Evolutionary conservation across 2,329 filamentous ascomycete genomes (phyloP).

Genomic region (Fusarium sp.): DNA sequence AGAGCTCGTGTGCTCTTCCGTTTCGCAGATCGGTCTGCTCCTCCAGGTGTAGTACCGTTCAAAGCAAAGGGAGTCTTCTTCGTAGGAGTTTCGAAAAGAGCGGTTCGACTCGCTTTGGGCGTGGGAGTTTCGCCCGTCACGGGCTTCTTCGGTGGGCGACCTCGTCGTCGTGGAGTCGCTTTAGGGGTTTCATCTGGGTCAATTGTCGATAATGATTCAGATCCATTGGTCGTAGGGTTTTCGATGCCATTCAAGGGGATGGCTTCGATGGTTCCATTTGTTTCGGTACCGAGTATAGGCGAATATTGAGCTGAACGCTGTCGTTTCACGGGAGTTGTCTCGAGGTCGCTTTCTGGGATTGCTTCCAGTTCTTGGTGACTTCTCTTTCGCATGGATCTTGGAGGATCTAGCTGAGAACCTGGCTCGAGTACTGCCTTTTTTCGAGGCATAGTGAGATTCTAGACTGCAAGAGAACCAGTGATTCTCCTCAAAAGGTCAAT

Average conservation of each 20-base stretch:
- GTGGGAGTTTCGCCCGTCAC: slow-evolving; percentile 55
- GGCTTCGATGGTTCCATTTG: slow-evolving; percentile 46
- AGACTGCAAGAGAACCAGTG: background rate
- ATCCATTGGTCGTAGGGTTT: slow-evolving; percentile 18
- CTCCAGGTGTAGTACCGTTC: slow-evolving; percentile 72
- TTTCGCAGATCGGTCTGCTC: slow-evolving; percentile 87
- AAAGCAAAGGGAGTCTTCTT: slow-evolving; percentile 50
- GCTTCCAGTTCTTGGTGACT: slow-evolving; percentile 48
- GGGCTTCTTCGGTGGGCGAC: slow-evolving; percentile 54
- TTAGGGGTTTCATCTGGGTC: slow-evolving; percentile 49
- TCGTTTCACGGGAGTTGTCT: slow-evolving; percentile 54
- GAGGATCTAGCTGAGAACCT: slow-evolving; percentile 23
- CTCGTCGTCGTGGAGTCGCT: slow-evolving; percentile 55
- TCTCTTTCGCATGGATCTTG: slow-evolving; percentile 45
- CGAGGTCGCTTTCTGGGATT: slow-evolving; percentile 47
- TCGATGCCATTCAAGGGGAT: slow-evolving; percentile 1
- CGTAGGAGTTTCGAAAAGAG: slow-evolving; percentile 57
- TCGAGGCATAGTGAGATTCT: slow-evolving; percentile 33
- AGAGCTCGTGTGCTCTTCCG: slow-evolving; percentile 86
- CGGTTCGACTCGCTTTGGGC: slow-evolving; percentile 54
- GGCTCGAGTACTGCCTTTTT: slow-evolving; percentile 40
- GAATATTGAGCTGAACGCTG: slow-evolving; percentile 44
- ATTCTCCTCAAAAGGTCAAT: background rate
- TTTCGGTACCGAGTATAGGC: slow-evolving; percentile 15
- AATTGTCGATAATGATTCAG: slow-evolving; percentile 34